A percentile compares a stretch with the other conserved stretches of the same genome.
phyloP scores from a whole-genome alignment of 805 yeast genomes.

The Ogataea haglerorum region DNA sequence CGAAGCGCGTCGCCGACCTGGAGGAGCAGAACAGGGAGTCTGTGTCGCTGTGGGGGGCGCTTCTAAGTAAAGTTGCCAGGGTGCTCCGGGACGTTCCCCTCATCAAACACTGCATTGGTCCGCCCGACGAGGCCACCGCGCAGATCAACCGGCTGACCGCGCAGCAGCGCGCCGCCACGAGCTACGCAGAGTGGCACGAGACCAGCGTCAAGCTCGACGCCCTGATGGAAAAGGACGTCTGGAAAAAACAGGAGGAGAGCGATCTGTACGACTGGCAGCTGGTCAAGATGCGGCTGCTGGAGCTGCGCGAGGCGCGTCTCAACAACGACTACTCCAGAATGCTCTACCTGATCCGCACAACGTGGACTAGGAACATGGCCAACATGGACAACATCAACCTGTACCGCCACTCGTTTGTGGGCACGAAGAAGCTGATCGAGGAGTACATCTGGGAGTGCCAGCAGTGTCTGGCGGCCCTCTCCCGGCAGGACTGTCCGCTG shows the following conservation, averaged over 20 bases:
- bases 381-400: slow-evolving; percentile 79
- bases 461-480: slow-evolving; percentile 38
- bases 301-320: slow-evolving; percentile 57
- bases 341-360: slow-evolving; percentile 74
- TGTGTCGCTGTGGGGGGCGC: slow-evolving; percentile 1
- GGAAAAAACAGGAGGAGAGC: slow-evolving; percentile 67
- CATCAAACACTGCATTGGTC: slow-evolving; percentile 36
- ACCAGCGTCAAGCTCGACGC: slow-evolving; percentile 63
- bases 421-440: slow-evolving; percentile 81
- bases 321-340: slow-evolving; percentile 56
- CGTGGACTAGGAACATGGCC: slow-evolving; percentile 82
- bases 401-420: slow-evolving; percentile 75
- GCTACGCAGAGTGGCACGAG: slow-evolving; percentile 60
- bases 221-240: slow-evolving; percentile 56
- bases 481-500: slow-evolving; percentile 38
- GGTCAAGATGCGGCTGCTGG: slow-evolving; percentile 48
- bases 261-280: slow-evolving; percentile 71
- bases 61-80: slow-evolving; percentile 22
- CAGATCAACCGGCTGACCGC: slow-evolving; percentile 37
- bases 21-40: slow-evolving; percentile 6
- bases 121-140: slow-evolving; percentile 37
- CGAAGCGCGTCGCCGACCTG: slow-evolving; percentile 4
- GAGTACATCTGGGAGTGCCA: slow-evolving; percentile 81
- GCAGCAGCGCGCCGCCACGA: slow-evolving; percentile 46
- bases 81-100: slow-evolving; percentile 33